These are phyloP conservation scores for Umbelopsis sp. DNA, from an alignment of 371 early-diverging fungal genomes.

Conservation along the genomic window DNA sequence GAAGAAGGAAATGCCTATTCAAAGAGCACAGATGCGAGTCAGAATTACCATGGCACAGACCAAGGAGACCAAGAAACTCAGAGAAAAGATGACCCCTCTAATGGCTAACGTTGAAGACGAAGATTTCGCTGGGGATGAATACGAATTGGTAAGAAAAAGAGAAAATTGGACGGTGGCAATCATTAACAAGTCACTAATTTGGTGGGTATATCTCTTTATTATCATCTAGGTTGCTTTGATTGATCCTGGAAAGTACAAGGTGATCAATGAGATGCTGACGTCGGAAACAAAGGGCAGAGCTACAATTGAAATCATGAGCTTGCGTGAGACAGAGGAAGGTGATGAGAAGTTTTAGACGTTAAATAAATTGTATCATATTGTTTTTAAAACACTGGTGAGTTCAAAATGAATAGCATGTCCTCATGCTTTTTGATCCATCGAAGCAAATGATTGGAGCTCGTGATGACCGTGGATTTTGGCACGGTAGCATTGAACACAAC, in stretches of 20 bases:
- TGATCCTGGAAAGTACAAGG: slow-evolving; percentile 93
- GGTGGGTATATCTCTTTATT: slow-evolving; percentile 18
- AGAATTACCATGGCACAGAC: slow-evolving; percentile 70
- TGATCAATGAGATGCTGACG: slow-evolving; percentile 78
- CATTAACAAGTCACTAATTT: slow-evolving; percentile 1
- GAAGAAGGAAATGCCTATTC: slow-evolving; percentile 86
- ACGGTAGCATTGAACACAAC: slow-evolving; percentile 75
- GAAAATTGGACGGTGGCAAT: background rate
- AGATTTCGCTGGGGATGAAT: slow-evolving; percentile 73
- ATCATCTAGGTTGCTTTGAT: slow-evolving; percentile 72
- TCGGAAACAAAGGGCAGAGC: slow-evolving; percentile 87
- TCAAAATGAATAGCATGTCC: slow-evolving; percentile 68
- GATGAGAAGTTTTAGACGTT: slow-evolving; percentile 71
- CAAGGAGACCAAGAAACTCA: slow-evolving; percentile 88
- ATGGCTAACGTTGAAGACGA: slow-evolving; percentile 87
- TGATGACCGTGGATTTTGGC: slow-evolving; percentile 66
- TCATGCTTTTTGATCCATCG: slow-evolving; percentile 80
- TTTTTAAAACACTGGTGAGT: slow-evolving; percentile 62
- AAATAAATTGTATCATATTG: slow-evolving; percentile 10
- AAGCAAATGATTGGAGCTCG: slow-evolving; percentile 63
- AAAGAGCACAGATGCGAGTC: slow-evolving; percentile 92
- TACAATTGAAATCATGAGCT: slow-evolving; percentile 82
- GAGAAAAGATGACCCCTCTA: slow-evolving; percentile 74
- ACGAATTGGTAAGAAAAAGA: slow-evolving; percentile 71
- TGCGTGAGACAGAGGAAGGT: slow-evolving; percentile 82